Conservation (phyloP, 2,329 filamentous ascomycete species). For the Massarina eburnea region DNA sequence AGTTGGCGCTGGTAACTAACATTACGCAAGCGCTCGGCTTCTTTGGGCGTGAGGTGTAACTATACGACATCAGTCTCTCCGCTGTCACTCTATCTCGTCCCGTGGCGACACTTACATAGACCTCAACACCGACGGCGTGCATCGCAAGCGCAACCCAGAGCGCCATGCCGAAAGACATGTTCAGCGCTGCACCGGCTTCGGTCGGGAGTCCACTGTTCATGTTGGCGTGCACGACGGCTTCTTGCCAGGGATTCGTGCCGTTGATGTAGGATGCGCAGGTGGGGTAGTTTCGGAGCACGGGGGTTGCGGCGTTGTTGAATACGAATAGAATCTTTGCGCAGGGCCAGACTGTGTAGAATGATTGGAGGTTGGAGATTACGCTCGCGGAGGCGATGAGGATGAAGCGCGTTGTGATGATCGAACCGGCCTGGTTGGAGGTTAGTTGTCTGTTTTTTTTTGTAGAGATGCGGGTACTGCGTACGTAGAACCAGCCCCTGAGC, state of each 20-base stretch:
- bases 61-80: slow-evolving; percentile 3
- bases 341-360: slow-evolving; percentile 42
- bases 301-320: slow-evolving; percentile 4
- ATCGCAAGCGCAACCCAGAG: slow-evolving; percentile 57
- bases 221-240: slow-evolving; percentile 25
- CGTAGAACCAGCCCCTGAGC: slow-evolving; percentile 33
- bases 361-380: slow-evolving; percentile 41
- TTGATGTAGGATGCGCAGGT: slow-evolving; percentile 48
- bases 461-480: slow-evolving; percentile 8
- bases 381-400: slow-evolving; percentile 49
- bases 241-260: slow-evolving; percentile 25
- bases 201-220: slow-evolving; percentile 14
- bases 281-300: slow-evolving; percentile 43
- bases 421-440: slow-evolving; percentile 42
- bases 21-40: slow-evolving; percentile 56
- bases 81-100: background rate
- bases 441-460: background rate
- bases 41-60: slow-evolving; percentile 51
- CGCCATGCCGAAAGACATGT: slow-evolving; percentile 54
- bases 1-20: slow-evolving; percentile 60
- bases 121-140: slow-evolving; percentile 46
- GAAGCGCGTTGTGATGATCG: slow-evolving; percentile 57
- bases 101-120: slow-evolving; percentile 46
- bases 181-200: slow-evolving; percentile 48
- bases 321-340: slow-evolving; percentile 54